Evolutionary conservation across 768 basidiomycete species (phyloP).

Genomic region (Podaxis sp.): DNA sequence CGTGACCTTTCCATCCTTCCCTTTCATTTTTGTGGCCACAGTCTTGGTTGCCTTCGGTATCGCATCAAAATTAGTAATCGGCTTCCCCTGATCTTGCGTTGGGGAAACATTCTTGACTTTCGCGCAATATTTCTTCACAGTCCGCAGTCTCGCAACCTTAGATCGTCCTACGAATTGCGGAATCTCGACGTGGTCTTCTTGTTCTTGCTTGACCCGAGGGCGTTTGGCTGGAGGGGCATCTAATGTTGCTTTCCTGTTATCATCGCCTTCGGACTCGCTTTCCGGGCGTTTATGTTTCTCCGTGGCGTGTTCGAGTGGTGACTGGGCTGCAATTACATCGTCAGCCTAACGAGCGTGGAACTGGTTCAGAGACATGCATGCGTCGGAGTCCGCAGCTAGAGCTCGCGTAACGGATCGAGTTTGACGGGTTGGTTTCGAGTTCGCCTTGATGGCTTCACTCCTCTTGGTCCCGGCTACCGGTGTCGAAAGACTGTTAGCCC

Average conservation of each 20-base stretch:
- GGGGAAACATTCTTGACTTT: constrained; percentile 33
- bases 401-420: constrained; percentile 5
- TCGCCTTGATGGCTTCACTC: neutral
- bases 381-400: neutral
- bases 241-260: neutral
- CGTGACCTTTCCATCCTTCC: neutral
- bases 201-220: constrained; percentile 7
- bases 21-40: neutral
- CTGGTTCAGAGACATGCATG: neutral
- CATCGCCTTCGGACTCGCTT: neutral
- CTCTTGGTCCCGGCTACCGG: neutral
- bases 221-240: neutral
- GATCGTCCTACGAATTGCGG: neutral
- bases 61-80: neutral
- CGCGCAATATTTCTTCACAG: constrained; percentile 30
- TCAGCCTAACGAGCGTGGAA: neutral
- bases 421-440: neutral
- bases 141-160: constrained; percentile 8
- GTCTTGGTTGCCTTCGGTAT: neutral
- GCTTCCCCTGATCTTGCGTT: neutral
- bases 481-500: neutral
- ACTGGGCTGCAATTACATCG: neutral
- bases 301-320: neutral
- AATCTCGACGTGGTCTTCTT: neutral
- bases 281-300: constrained; percentile 1